Base-by-base conservation (phyloP, 768 basidiomycete species). In the Chalciporus piperatus region DNA sequence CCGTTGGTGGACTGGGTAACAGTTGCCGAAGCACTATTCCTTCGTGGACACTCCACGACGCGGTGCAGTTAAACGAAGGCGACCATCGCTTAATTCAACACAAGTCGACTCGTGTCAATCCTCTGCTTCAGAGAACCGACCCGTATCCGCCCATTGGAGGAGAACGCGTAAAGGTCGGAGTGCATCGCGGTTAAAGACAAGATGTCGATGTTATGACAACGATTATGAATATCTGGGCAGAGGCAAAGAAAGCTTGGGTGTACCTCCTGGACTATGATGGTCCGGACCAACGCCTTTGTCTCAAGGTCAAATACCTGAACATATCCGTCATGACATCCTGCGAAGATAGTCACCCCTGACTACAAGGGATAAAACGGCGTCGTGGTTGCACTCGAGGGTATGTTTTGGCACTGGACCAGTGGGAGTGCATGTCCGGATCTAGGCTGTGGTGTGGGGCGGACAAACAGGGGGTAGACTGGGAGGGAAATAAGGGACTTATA, bases 321-420 rank as follows among this genome's bases (percentile, higher is more conserved):
- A 59, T 89, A 85, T 3, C 96, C 96, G 56, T 92, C 93, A 69
- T 98, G 96, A 59, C 94, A 89, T 1, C 93, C 96, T 7, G 92
- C 96, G 61, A 87, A 97, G 19, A 98, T 76, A 1, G 91, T 90
- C 89, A 19, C 85, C 86, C 30, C 77, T 76, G 0, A 81, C 80
- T 2, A 83, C 82, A 23, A 98, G 75, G 0, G 92, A 82, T n/a
- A 94, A 75, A 6, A 97, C 84, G 0, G 92, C 95, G 2, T 92
- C 90, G 58, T 82, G 82, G 48, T 70, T 76, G 59, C 87, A 89
- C 25, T 80, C 75, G 54, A 90, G 90, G 4, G 85, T 83, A 55
- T 89, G 82, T 19, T 80, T 60, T 4, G 83, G 71, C 19, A 64
- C 67, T 0, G 80, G 83, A 11, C 75, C 73, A 13, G 64, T 61